phyloP scores from a whole-genome alignment of 1,284 basidiomycete species.

The Papiliotrema fonsecae region DNA sequence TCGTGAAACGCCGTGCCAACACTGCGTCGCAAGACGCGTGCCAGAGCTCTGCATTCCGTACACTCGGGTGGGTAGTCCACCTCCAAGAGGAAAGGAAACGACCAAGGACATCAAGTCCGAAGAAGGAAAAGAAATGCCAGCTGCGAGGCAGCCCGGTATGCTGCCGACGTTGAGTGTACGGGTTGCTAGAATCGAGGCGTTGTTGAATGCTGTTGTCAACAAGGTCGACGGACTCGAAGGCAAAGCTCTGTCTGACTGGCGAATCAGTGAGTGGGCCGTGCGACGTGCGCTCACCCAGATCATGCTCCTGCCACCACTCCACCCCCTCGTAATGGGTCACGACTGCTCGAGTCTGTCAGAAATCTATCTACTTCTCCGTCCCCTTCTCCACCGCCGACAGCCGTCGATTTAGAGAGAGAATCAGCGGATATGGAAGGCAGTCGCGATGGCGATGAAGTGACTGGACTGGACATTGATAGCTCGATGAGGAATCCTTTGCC shows the following conservation, averaged over 20 bases:
- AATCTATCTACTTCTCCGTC: too few relatives aligned
- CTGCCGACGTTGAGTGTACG: constrained; percentile 31
- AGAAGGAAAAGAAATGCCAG: not conserved
- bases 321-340: constrained; percentile 11
- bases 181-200: constrained; percentile 29
- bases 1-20: constrained; percentile 44
- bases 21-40: constrained; percentile 38
- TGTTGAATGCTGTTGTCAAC: constrained; percentile 40
- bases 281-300: constrained; percentile 21
- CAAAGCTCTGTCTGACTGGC: constrained; percentile 34
- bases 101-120: not conserved
- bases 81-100: not conserved
- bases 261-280: constrained; percentile 37
- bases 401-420: constrained; percentile 1
- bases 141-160: constrained; percentile 12
- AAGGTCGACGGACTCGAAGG: constrained; percentile 30
- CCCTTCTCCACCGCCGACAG: not conserved
- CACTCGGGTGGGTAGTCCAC: constrained; percentile 17
- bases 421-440: not conserved
- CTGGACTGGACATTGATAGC: constrained; percentile 28
- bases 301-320: constrained; percentile 32
- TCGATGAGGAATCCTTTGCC: constrained; percentile 33
- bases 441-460: constrained; percentile 14
- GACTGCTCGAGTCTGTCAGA: too few relatives aligned
- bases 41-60: constrained; percentile 39